Percentiles rank a stretch among this genome's conserved stretches.
Conservation (phyloP, 2,329 filamentous ascomycete genomes). For the Ceratocystis smalleyi region DNA sequence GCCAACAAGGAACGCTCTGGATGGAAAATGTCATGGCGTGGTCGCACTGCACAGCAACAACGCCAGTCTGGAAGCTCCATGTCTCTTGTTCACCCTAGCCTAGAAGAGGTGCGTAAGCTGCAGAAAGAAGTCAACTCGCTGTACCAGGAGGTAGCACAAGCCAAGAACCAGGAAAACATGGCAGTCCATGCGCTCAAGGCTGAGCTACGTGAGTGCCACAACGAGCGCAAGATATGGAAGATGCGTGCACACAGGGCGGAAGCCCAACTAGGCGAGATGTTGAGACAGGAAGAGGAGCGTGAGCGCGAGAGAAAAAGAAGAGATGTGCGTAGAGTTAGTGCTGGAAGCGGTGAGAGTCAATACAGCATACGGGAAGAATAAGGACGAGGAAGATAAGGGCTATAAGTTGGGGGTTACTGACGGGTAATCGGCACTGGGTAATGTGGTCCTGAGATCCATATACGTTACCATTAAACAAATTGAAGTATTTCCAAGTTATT, state of each 20-base stretch:
- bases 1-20: background rate
- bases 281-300: constrained; percentile 22
- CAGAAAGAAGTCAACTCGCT: constrained; percentile 6
- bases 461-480: background rate
- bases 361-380: constrained; percentile 3
- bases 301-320: constrained; percentile 9
- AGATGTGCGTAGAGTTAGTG: background rate
- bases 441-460: background rate
- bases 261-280: constrained; percentile 32
- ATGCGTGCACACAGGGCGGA: constrained; percentile 41
- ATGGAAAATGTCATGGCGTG: constrained; percentile 3
- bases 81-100: background rate
- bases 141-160: constrained; percentile 3
- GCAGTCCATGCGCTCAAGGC: constrained; percentile 6
- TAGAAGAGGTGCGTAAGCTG: constrained; percentile 7
- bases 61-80: background rate
- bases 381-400: background rate
- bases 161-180: constrained; percentile 8
- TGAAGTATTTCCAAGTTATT: background rate
- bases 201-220: constrained; percentile 1
- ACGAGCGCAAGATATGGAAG: constrained; percentile 35
- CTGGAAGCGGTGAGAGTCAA: constrained; percentile 1
- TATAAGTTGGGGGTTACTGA: background rate
- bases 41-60: background rate
- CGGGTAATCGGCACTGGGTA: background rate